These are phyloP conservation scores for Tilletia walkeri DNA, from an alignment of 1,284 basidiomycete genomes.

Conservation along the genomic window DNA sequence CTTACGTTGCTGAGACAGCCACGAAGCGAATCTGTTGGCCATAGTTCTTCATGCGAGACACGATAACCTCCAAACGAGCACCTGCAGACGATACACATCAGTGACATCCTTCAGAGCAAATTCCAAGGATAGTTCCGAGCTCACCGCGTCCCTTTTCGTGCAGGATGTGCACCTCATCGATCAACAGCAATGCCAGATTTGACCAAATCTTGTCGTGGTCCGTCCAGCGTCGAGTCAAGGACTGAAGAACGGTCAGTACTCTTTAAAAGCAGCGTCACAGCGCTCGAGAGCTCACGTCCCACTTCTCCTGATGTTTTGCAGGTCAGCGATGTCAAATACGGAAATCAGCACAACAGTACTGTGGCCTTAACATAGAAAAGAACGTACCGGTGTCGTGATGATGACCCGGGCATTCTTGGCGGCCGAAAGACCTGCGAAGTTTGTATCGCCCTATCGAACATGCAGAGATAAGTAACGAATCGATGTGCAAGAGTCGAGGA, in stretches of 20 bases:
- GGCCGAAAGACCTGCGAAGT: constrained; percentile 17
- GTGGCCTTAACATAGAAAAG: constrained; percentile 68
- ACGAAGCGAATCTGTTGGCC: constrained; percentile 71
- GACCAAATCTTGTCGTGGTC: constrained; percentile 39
- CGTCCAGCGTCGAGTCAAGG: constrained; percentile 38
- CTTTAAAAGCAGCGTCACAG: not conserved
- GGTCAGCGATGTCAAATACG: too few species aligned
- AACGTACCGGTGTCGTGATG: constrained; percentile 76
- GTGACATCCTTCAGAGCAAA: not conserved
- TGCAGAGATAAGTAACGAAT: constrained; percentile 45
- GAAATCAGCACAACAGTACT: constrained; percentile 60
- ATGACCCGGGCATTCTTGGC: constrained; percentile 52
- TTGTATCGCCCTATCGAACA: constrained; percentile 15
- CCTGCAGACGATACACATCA: constrained; percentile 22
- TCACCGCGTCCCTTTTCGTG: constrained; percentile 82
- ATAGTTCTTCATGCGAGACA: constrained; percentile 80
- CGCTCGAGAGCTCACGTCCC: not conserved
- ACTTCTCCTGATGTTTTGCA: not conserved
- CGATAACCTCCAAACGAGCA: constrained; percentile 76
- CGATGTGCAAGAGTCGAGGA: not conserved
- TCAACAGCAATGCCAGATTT: constrained; percentile 60
- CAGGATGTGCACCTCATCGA: constrained; percentile 93
- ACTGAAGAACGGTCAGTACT: not conserved
- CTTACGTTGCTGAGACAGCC: constrained; percentile 77
- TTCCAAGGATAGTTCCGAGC: not conserved